Percentiles rank a stretch among this genome's conserved stretches.
Evolutionary conservation across 2,329 filamentous ascomycete species (phyloP).

Genomic region (Trichoderma koningii): DNA sequence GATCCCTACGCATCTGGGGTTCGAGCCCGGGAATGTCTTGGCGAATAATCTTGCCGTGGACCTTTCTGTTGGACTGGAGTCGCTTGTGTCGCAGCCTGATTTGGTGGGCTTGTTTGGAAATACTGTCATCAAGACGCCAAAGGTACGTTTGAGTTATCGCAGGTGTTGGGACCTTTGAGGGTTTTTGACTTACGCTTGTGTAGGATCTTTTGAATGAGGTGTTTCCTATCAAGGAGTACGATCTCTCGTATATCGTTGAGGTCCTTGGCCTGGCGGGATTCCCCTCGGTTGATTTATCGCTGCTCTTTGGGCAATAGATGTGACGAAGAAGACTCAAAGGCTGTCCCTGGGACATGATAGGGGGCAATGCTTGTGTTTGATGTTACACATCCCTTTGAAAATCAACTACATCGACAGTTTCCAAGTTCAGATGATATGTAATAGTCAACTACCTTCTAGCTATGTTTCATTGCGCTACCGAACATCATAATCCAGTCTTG

Average conservation of each 20-base stretch:
- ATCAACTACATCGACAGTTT: too few species aligned
- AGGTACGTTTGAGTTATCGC: not conserved
- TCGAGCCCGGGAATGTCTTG: not conserved
- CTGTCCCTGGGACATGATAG: too few species aligned
- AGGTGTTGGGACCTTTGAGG: too few species aligned
- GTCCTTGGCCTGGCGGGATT: not conserved
- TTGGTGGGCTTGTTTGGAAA: not conserved
- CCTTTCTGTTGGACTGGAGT: not conserved
- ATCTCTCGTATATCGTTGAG: not conserved
- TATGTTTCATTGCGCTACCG: too few species aligned
- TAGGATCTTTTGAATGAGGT: constrained; percentile 8
- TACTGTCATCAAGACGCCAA: not conserved
- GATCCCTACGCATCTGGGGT: constrained; percentile 14
- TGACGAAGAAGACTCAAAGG: too few species aligned
- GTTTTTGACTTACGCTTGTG: not conserved
- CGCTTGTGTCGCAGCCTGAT: not conserved
- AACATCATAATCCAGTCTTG: too few species aligned
- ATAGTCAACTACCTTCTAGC: too few species aligned
- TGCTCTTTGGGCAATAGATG: not conserved
- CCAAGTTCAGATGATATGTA: too few species aligned
- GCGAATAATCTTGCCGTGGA: not conserved
- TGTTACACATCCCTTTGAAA: too few species aligned
- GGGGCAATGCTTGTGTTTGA: too few species aligned
- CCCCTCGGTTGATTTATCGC: not conserved
- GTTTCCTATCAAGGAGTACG: constrained; percentile 9